Conservation (phyloP, 2,329 filamentous ascomycete species). For the Ophiostoma ips region DNA sequence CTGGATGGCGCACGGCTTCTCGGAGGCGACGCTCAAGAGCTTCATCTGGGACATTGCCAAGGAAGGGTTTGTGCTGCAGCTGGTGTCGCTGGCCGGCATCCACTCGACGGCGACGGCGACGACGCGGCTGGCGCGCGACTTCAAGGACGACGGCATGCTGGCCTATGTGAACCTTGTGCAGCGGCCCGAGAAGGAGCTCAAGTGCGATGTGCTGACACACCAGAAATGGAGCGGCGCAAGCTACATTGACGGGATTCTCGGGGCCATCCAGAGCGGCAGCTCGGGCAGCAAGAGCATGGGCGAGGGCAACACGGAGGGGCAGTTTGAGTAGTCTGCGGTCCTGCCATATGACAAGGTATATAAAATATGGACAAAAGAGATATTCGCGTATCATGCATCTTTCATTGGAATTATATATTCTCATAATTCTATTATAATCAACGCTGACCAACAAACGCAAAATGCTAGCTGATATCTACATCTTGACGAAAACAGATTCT, state of each 20-base stretch:
- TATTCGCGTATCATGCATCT: too few relatives aligned
- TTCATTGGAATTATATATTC: too few relatives aligned
- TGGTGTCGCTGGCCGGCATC: slow-evolving; percentile 51
- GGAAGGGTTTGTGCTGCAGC: slow-evolving; percentile 63
- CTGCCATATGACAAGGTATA: neutral
- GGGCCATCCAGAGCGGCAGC: slow-evolving; percentile 82
- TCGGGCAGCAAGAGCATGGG: slow-evolving; percentile 88
- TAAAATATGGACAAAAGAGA: too few relatives aligned
- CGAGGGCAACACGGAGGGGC: slow-evolving; percentile 76
- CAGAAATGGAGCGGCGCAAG: slow-evolving; percentile 65
- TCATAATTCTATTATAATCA: too few relatives aligned
- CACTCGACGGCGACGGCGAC: slow-evolving; percentile 52
- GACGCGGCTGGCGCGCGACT: slow-evolving; percentile 63
- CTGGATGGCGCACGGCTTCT: slow-evolving; percentile 94
- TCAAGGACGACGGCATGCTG: slow-evolving; percentile 88
- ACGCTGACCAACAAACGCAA: too few relatives aligned
- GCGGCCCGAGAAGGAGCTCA: slow-evolving; percentile 74
- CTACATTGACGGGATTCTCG: slow-evolving; percentile 80
- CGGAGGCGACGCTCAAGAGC: slow-evolving; percentile 63
- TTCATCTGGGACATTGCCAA: slow-evolving; percentile 95
- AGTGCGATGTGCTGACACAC: slow-evolving; percentile 85
- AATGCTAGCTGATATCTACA: too few relatives aligned
- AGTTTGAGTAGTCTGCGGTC: slow-evolving; percentile 28
- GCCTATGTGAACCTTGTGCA: slow-evolving; percentile 95
- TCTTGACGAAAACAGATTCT: too few relatives aligned